A percentile compares a stretch with the other conserved stretches of the same genome.
Evolutionary conservation across 352 stramenopile species (phyloP).

Genomic region (Lagenidium giganteum): DNA sequence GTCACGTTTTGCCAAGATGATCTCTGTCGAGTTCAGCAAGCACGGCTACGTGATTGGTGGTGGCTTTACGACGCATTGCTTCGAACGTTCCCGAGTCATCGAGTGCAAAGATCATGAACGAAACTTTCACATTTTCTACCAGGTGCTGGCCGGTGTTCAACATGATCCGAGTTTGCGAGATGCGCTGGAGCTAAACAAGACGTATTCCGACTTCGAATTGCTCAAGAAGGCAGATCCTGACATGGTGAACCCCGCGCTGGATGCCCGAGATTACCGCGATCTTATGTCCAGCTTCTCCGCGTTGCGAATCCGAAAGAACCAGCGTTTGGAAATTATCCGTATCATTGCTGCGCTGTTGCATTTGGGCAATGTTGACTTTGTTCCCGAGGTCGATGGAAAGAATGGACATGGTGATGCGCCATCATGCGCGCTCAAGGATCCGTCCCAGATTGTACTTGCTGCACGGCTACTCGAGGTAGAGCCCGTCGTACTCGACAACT

Average conservation of each 20-base stretch:
- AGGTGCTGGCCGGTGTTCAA: slow-evolving; percentile 76
- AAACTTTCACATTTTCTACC: slow-evolving; percentile 94
- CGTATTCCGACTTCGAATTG: slow-evolving; percentile 50
- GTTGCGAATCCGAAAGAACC: slow-evolving; percentile 72
- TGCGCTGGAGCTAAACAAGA: slow-evolving; percentile 57
- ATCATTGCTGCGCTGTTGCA: slow-evolving; percentile 72
- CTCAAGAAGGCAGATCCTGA: slow-evolving; percentile 40
- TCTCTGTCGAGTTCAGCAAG: slow-evolving; percentile 76
- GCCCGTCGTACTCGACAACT: slow-evolving; percentile 78
- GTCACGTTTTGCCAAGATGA: slow-evolving; percentile 80
- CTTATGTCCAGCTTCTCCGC: slow-evolving; percentile 79
- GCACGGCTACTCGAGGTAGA: slow-evolving; percentile 73
- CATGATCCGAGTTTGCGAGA: slow-evolving; percentile 66
- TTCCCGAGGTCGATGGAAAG: slow-evolving; percentile 35
- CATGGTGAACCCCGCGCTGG: slow-evolving; percentile 38
- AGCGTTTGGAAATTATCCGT: slow-evolving; percentile 75
- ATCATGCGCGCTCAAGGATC: slow-evolving; percentile 63
- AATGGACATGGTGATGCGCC: slow-evolving; percentile 24
- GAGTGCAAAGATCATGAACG: slow-evolving; percentile 67
- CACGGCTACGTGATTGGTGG: slow-evolving; percentile 73
- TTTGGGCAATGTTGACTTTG: slow-evolving; percentile 77
- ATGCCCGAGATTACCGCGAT: slow-evolving; percentile 72
- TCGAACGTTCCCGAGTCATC: slow-evolving; percentile 84
- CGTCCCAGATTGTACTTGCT: slow-evolving; percentile 53
- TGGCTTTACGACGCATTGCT: slow-evolving; percentile 79